Percentiles rank a stretch among this genome's conserved stretches.
Conservation (phyloP, 768 basidiomycete species). For the Baorangia bicolor region DNA sequence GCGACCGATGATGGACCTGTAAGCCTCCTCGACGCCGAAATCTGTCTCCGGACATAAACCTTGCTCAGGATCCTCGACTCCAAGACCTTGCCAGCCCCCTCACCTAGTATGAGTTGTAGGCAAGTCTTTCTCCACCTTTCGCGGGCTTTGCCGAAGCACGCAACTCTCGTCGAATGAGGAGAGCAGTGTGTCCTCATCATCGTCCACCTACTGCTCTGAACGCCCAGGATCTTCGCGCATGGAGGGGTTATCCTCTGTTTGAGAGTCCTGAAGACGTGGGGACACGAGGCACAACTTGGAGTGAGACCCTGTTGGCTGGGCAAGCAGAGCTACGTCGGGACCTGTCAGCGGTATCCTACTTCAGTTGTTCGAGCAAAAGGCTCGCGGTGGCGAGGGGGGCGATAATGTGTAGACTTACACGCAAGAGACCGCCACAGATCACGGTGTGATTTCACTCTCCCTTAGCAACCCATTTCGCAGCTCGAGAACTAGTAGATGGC, state of each 20-base stretch:
- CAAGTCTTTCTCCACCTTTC: slow-evolving; percentile 12
- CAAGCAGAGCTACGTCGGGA: no score
- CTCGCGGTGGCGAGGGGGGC: no score
- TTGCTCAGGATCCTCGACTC: slow-evolving; percentile 25
- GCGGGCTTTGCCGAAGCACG: slow-evolving; percentile 6
- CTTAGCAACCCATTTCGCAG: no score
- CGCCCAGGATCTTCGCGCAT: slow-evolving; percentile 7
- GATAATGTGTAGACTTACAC: no score
- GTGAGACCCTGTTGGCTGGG: no score
- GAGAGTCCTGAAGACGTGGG: no score
- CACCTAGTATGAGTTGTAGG: slow-evolving; percentile 11
- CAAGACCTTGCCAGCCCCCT: background rate
- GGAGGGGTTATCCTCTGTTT: background rate
- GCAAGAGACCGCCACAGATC: no score
- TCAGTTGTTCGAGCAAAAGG: no score
- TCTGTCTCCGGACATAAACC: slow-evolving; percentile 12
- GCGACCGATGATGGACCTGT: background rate
- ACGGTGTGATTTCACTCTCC: no score
- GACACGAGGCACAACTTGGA: no score
- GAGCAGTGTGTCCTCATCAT: slow-evolving; percentile 23
- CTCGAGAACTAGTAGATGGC: no score
- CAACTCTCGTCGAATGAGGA: slow-evolving; percentile 28
- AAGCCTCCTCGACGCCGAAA: slow-evolving; percentile 13
- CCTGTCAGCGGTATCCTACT: no score
- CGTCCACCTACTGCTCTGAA: slow-evolving; percentile 24